A percentile compares a stretch with the other conserved stretches of the same genome.
Conservation (phyloP, 176 grass and related monocot species). For the Echinochloa phyllopogon region DNA sequence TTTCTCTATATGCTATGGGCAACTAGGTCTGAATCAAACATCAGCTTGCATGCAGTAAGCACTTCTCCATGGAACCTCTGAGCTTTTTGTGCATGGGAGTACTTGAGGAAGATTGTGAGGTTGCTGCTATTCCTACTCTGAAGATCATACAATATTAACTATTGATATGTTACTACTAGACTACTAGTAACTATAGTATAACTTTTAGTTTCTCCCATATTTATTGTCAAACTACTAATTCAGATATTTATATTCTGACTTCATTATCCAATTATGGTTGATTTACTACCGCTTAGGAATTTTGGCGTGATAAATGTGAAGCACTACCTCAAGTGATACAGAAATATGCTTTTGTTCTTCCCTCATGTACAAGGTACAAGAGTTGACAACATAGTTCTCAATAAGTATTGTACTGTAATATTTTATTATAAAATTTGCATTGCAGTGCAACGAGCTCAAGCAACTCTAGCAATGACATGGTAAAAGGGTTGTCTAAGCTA, state of each 20-base stretch:
- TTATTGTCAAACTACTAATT: neutral
- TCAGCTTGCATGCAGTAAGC: constrained; percentile 91
- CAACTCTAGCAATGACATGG: constrained; percentile 45
- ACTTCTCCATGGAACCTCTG: constrained; percentile 79
- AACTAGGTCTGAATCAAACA: constrained; percentile 41
- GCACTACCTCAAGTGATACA: constrained; percentile 51
- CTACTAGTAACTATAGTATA: constrained; percentile 18
- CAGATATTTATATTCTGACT: constrained; percentile 15
- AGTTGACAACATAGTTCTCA: constrained; percentile 19
- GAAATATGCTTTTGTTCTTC: constrained; percentile 61
- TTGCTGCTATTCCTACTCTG: constrained; percentile 41
- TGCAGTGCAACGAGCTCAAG: constrained; percentile 55
- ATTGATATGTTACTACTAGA: constrained; percentile 11
- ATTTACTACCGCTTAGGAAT: constrained; percentile 45
- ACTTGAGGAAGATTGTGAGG: constrained; percentile 72
- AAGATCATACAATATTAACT: constrained; percentile 18
- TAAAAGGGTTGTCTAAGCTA: constrained; percentile 60
- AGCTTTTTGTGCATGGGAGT: constrained; percentile 83
- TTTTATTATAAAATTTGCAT: constrained; percentile 29
- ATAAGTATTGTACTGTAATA: constrained; percentile 13
- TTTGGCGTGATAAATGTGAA: constrained; percentile 59
- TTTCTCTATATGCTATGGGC: constrained; percentile 26
- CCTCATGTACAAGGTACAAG: constrained; percentile 69
- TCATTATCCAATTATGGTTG: neutral
- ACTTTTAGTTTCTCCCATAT: neutral